These are phyloP conservation scores for Aspergillus spinulosporus DNA, from an alignment of 2,329 filamentous ascomycete species.

Conservation along the genomic window DNA sequence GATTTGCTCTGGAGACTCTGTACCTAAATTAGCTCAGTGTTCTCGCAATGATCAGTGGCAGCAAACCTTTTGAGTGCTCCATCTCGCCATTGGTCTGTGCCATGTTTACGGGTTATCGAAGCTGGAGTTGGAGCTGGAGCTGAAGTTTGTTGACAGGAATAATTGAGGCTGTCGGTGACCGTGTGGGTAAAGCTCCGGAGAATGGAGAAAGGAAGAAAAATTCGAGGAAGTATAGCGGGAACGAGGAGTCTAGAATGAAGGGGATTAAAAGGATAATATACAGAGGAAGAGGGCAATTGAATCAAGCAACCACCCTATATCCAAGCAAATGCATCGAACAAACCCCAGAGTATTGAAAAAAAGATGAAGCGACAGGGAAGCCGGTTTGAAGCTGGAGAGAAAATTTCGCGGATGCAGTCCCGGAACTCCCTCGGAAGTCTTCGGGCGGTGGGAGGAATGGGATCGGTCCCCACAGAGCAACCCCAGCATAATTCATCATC, in stretches of 20 bases:
- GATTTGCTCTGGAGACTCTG: conserved; percentile 40
- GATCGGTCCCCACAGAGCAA: conserved; percentile 1
- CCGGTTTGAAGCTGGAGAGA: conserved; percentile 34
- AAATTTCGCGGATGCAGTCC: conserved; percentile 46
- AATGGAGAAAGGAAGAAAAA: conserved; percentile 22
- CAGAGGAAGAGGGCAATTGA: conserved; percentile 36
- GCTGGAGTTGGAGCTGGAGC: background rate
- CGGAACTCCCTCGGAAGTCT: conserved; percentile 44
- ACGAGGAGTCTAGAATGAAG: conserved; percentile 17
- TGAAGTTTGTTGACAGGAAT: background rate
- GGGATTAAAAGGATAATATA: conserved; percentile 33
- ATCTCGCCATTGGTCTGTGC: conserved; percentile 41
- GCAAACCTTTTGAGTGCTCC: conserved; percentile 44
- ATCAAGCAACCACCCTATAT: conserved; percentile 35
- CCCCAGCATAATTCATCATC: conserved; percentile 22
- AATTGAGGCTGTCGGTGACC: conserved; percentile 6
- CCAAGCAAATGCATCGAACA: conserved; percentile 32
- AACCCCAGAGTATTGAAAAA: conserved; percentile 21
- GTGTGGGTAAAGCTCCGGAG: conserved; percentile 7
- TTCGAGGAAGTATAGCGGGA: conserved; percentile 10
- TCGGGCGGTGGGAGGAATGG: conserved; percentile 27
- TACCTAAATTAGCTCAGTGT: conserved; percentile 21
- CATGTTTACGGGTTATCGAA: conserved; percentile 33
- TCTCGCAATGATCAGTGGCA: conserved; percentile 3
- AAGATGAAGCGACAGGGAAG: conserved; percentile 16